Evolutionary conservation across 306 rosid genomes (phyloP).

Genomic region (Castanea sativa): DNA sequence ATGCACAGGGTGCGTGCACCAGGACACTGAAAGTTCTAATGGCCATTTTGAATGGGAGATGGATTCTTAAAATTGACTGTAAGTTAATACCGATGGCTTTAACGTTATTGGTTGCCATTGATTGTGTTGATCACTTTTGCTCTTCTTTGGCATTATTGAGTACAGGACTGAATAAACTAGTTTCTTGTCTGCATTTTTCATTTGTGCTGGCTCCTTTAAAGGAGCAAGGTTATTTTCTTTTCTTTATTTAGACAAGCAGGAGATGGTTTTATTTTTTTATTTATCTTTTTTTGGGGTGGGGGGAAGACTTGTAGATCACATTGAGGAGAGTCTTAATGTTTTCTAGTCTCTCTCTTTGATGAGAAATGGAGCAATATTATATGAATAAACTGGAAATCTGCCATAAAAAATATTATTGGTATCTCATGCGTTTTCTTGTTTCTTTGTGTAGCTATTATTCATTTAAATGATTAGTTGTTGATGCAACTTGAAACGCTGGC

Average conservation of each 20-base stretch:
- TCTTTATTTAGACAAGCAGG: neutral
- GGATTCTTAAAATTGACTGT: slow-evolving; percentile 88
- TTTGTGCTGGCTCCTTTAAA: neutral
- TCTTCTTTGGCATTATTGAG: neutral
- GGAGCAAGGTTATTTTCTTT: neutral
- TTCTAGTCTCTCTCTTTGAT: neutral
- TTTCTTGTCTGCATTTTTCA: neutral
- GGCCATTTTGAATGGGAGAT: slow-evolving; percentile 79
- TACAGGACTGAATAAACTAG: neutral
- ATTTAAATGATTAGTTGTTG: neutral
- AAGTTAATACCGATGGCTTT: slow-evolving; percentile 27
- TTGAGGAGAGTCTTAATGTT: neutral
- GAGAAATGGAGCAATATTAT: neutral
- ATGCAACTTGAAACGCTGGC: slow-evolving; percentile 13
- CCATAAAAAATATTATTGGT: neutral
- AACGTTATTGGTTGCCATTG: neutral
- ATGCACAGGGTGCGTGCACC: slow-evolving; percentile 77
- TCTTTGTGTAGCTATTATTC: slow-evolving; percentile 1
- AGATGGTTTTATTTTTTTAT: too few relatives aligned
- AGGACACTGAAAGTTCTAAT: slow-evolving; percentile 78
- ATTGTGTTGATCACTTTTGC: slow-evolving; percentile 4
- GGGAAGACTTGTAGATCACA: neutral
- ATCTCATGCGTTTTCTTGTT: too few relatives aligned
- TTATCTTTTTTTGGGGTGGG: neutral
- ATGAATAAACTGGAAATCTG: neutral